phyloP scores from a whole-genome alignment of 1,284 basidiomycete genomes.

The Boletus semigastroideus region DNA sequence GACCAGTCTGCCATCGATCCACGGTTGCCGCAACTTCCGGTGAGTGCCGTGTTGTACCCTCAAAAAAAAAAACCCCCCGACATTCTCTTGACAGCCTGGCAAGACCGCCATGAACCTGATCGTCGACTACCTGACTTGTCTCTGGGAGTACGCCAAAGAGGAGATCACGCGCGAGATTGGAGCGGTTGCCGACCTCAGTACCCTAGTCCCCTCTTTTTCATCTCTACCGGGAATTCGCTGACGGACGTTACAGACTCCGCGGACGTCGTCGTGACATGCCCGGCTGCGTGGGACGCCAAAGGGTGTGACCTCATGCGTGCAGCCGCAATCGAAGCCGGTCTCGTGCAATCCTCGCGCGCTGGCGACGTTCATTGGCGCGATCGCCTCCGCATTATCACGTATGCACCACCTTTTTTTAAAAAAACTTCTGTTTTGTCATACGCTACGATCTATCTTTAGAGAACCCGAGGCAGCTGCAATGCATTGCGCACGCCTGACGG shows the following conservation, averaged over 20 bases:
- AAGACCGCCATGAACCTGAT: slow-evolving; percentile 76
- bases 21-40: slow-evolving; percentile 75
- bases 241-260: slow-evolving; percentile 55
- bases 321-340: slow-evolving; percentile 73
- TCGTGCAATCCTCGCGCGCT: slow-evolving; percentile 69
- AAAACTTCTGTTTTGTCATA: background rate
- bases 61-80: background rate
- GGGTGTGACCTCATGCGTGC: slow-evolving; percentile 81
- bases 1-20: slow-evolving; percentile 67
- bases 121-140: slow-evolving; percentile 71
- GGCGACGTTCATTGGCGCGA: slow-evolving; percentile 76
- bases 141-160: slow-evolving; percentile 83
- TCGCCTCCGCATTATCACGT: slow-evolving; percentile 77
- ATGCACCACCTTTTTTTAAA: slow-evolving; percentile 15
- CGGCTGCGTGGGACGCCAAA: slow-evolving; percentile 82
- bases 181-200: slow-evolving; percentile 77
- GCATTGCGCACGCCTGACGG: slow-evolving; percentile 75
- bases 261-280: slow-evolving; percentile 79
- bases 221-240: background rate
- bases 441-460: slow-evolving; percentile 32
- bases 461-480: slow-evolving; percentile 86
- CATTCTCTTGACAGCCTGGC: slow-evolving; percentile 48
- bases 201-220: slow-evolving; percentile 7
- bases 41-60: slow-evolving; percentile 24
- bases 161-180: slow-evolving; percentile 83